Base-by-base conservation (phyloP, 176 grass and related monocot species). In the Elaeis guineensis region DNA sequence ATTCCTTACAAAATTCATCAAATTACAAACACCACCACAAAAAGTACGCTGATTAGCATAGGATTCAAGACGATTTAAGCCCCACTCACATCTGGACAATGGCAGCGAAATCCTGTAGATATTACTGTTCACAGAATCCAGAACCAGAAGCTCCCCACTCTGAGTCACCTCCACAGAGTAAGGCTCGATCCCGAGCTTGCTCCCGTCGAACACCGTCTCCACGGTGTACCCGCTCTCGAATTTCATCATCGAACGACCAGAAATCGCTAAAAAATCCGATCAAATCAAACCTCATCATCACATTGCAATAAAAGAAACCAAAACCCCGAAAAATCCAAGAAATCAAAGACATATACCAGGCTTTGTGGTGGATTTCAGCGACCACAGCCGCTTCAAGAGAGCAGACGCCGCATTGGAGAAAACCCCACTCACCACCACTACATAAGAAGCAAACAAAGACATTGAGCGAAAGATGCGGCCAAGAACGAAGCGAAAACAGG, bases 61-160 rank as follows among this genome's bases (percentile, higher is more conserved):
- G 35, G 9, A 44, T 44, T 44, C 9, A 48, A 59, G 76, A 65
- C 14, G 4, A 8, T 52, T 28, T 58, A 28, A 78, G 68, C 29
- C 16, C 50, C 54, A 72, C 86, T 87, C 57, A 99, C 94, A 89
- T 86, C 64, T 84, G 3, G 94, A 99, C 14, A 99, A 18, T 2
- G 94, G 94, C 23, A 93, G 61, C 15, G 81, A 81, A 67, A 99
- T 67, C 67, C 79, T 85, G 77, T 89, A 84, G 77, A 99, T 54
- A 71, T 93, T 99, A 83, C 85, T 99, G 89, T 99, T 99, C 72
- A 93, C 79, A 14, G 94, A 99, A 83, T 99, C 94, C 19, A 99
- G 76, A 17, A 99, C 52, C 64, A 99, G 79, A 52, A 99, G 79
- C 23, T 99, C 82, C 72, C 88, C 88, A 57, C 53, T 74, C 32